phyloP scores from a whole-genome alignment of 768 basidiomycete species.

The Strobilomyces dryophilus region DNA sequence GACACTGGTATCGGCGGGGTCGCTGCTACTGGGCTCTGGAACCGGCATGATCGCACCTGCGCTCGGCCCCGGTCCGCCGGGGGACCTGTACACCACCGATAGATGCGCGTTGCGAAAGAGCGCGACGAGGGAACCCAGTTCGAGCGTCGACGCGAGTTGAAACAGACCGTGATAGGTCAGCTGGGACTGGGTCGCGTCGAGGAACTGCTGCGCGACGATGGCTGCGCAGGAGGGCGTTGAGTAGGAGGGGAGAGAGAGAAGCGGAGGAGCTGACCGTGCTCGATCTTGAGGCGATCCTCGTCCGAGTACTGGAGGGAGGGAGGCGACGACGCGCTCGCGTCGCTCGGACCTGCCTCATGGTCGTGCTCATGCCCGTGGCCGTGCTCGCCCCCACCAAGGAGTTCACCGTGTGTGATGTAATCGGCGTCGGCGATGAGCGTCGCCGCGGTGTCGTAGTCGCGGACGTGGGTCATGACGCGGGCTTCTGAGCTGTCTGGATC shows the following conservation, averaged over 20 bases:
- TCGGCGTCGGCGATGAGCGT: slow-evolving; percentile 78
- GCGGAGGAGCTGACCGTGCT: slow-evolving; percentile 54
- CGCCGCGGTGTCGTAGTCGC: slow-evolving; percentile 74
- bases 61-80: background rate
- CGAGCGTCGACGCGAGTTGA: slow-evolving; percentile 52
- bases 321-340: background rate
- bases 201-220: slow-evolving; percentile 59
- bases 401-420: slow-evolving; percentile 58
- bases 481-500: slow-evolving; percentile 51
- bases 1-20: background rate
- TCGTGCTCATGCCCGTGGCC: background rate
- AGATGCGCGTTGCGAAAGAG: slow-evolving; percentile 91
- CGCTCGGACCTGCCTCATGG: background rate
- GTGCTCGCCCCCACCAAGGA: slow-evolving; percentile 35
- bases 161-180: slow-evolving; percentile 88
- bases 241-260: background rate
- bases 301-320: slow-evolving; percentile 36
- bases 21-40: background rate
- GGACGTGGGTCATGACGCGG: slow-evolving; percentile 43
- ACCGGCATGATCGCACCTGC: background rate
- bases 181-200: slow-evolving; percentile 73
- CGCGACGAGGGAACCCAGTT: slow-evolving; percentile 64
- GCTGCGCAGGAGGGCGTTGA: slow-evolving; percentile 39
- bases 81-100: slow-evolving; percentile 73
- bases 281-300: slow-evolving; percentile 59